Evolutionary conservation across 768 basidiomycete species (phyloP), one percentile per base, ranked within the genome.

Genomic region (Chlorophyllum brunneum): DNA sequence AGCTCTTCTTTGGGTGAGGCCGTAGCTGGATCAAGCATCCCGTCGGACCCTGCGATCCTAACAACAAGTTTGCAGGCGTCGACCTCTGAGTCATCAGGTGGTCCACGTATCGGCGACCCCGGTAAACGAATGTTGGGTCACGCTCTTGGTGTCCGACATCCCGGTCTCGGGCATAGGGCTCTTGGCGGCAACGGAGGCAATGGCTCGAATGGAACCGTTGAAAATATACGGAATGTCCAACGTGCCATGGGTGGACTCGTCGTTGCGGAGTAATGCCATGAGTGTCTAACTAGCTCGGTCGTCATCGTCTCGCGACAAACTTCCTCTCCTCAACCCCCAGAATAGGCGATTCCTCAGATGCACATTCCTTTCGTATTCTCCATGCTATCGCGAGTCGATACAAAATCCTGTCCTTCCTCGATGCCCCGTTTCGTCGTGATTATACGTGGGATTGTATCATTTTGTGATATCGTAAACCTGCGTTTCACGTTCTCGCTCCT

Each of bases 71-170:
- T 80, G 58, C 77, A 78, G 40, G 75, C 29, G 50, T 51, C 37
- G 51, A 65, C 61, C n/a, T 60, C 59, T 34, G 66, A 67, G 37
- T 48, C 62, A 8, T 52, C 63, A n/a, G 65, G 70, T 27, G 84
- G 83, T n/a, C 89, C 89, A 18, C 80, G 85, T 62, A 91, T 93
- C 59, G 91, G 91, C 30, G 88, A 93, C 67, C 88, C 91, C 27
- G 91, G 88, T 34, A 90, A 89, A 72, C 77, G 91, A 62, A 93
- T 93, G 90, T 76, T 93, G 20, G 92, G 89, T 36, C 85, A 86
- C 48, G 90, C 90, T 27, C 73, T 93, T 51, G 92, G 91, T 39
- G 78, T 92, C 55, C 79, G 90, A 68, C 89, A 91, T 68, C 91
- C 91, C 26, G 77, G 78, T 33, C 71, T 91, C 54, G 79, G 78